Evolutionary conservation across 2,329 filamentous ascomycete species (phyloP), one percentile per base, ranked within the genome.

Genomic region (Triangularia setosa): DNA sequence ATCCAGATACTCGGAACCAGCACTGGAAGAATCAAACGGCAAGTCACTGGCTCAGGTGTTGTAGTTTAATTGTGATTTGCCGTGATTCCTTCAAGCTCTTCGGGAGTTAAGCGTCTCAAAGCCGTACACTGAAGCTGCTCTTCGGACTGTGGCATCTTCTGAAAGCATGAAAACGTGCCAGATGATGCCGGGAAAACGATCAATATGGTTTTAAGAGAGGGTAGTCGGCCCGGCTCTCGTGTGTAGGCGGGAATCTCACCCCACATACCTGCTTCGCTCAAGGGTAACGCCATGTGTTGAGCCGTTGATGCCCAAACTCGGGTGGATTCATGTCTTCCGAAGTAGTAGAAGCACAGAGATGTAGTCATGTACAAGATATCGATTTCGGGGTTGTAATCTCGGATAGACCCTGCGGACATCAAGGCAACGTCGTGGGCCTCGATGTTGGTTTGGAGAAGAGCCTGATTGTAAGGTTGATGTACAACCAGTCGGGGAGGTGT

Each of bases 401-500:
- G 60, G 3, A 44, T 62, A 14, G 60, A 23, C n/a, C 54, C 16
- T n/a, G 3, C 16, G 4, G 60, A 23, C 60, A n/a, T 53, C 33
- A 58, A 3, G 23, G 60, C 60, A 2, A 58, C 27, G 35, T 62
- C 60, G 60, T 58, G 54, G 8, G 60, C 60, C 18, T 62, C 60
- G 60, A 53, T 58, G 12, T 62, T 62, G 7, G 60, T 58, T 18
- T n/a, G n/a, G 33, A 58, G n/a, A 25, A 62, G 23, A 14, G 35
- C 21, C 8, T 12, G 1, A 40, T 58, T 58, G 54, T 23, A 25
- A 3, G 60, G 60, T 25, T 62, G 53, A 14, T 62, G 60, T 4
- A 62, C 60, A 27, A 62, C n/a, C 5, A 62, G 40, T 8, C 14
- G 28, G 4, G 48, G 48, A 4, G 30, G 30, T 35, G 30, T 2